Evolutionary conservation across 208 protist species (phyloP), one percentile per base, ranked within the genome.

Genomic region (Trypanosoma mega): DNA sequence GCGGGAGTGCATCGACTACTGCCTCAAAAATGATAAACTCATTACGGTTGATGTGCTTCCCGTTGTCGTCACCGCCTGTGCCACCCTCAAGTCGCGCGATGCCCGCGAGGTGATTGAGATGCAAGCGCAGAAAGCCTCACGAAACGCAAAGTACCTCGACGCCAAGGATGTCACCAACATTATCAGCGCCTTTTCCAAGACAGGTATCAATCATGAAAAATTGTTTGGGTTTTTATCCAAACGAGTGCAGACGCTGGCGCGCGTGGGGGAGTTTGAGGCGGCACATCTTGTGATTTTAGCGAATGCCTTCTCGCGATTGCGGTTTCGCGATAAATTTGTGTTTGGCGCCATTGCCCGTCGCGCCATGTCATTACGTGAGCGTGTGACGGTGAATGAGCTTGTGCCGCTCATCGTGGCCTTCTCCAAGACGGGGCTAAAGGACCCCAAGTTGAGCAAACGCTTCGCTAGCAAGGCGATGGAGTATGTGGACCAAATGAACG

Each of bases 1-100:
- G 68, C 87, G 90, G n/a, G 87, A 96, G 85, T 93, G 87, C 60
- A 79, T 96, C 23, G 90, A 96, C 58, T 96, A 87, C 62, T 96
- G 90, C 63, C 68, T 94, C 30, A 86, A 85, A 57, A 93, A 96
- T 53, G 87, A 96, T 58, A 88, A 88, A 64, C 83, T 92, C 49
- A 90, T 96, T 53, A 88, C 78, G 11, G 52, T 94, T 9, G 90
- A 96, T 29, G 76, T 94, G 26, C 20, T 96, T 47, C 87, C 87
- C 1, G 78, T 94, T 39, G 85, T 96, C 37, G 90, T 96, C 24
- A 93, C 87, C 11, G 86, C 90, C 21, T 94, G 87, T 52, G 90
- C 90, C 16, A 96, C 85, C 30, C 82, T 96, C 53, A 91, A 94
- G 76, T 93, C 87, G n/a, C 80, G 87, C 20, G 87, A 94, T 57